Base-by-base conservation (phyloP, 208 protist genomes). In the Willaertia magna region DNA sequence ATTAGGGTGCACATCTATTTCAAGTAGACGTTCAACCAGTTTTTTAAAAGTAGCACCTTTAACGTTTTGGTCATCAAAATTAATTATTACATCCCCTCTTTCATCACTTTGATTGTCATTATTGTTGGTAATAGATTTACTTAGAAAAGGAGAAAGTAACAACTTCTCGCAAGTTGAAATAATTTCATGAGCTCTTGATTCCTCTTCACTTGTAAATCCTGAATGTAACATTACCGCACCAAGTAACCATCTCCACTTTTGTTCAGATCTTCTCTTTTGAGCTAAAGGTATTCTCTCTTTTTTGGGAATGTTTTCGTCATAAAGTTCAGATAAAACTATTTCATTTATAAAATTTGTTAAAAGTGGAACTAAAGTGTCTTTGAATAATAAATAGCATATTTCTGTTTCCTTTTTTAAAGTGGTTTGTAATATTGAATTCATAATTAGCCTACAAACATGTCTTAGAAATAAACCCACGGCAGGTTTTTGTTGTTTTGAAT, bases 191-290 rank as follows among this genome's bases (percentile, higher is more conserved):
- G 55, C 55, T 7, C 34, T 67, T 67, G 26, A 6, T 30, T 67
- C 55, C 34, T 67, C 76, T 12, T 81, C 76, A n/a, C 6, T 51
- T 20, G 40, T 81, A 40, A 81, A 40, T 39, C 30, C 76, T 11
- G 26, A 16, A 39, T 81, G 18, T 1, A 51, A 12, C 40, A 81
- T 26, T 1, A 81, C 44, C 1, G n/a, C 40, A 51, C 76, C 76
- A 6, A 81, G 12, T 51, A 81, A 51, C 76, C 76, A 81, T 81
- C 76, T 81, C 76, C 76, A 81, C 44, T 81, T 81, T n/a, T 46
- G 43, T 34, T 81, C 76, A 0, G 51, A 0, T 39, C 43, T 12
- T 51, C 44, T 49, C n/a, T 81, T 46, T 46, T 81, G 22, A 30
- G 30, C 40, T 7, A 51, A 22, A 20, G 43, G 40, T 51, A 51